These are phyloP conservation scores for Yamadazyma ubonensis DNA, from an alignment of 805 yeast genomes.

Conservation along the genomic window DNA sequence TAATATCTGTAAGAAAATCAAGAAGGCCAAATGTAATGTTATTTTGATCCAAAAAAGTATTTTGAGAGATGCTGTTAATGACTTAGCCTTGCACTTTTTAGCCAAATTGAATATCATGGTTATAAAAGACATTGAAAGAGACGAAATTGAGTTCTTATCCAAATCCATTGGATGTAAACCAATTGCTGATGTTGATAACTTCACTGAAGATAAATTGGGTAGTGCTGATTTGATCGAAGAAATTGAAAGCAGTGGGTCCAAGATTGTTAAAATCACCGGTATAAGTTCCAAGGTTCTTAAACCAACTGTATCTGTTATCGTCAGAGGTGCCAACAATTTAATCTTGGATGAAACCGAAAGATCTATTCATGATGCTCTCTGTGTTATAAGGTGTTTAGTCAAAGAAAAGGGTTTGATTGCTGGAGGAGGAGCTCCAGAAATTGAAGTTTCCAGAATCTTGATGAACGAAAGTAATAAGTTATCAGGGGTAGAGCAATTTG, in stretches of 20 bases:
- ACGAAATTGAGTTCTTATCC: conserved; percentile 87
- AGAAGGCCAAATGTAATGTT: conserved; percentile 95
- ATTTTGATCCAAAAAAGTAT: conserved; percentile 89
- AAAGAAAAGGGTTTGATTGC: conserved; percentile 89
- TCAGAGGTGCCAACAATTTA: conserved; percentile 91
- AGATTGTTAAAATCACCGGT: conserved; percentile 83
- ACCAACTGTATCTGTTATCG: conserved; percentile 82
- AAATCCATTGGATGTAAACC: conserved; percentile 92
- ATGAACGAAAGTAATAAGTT: conserved; percentile 67
- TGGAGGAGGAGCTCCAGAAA: conserved; percentile 99
- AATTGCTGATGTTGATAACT: conserved; percentile 90
- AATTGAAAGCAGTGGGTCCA: conserved; percentile 84
- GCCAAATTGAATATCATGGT: conserved; percentile 92
- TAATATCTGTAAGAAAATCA: conserved; percentile 93
- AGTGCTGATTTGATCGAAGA: conserved; percentile 92
- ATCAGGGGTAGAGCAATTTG: conserved; percentile 85
- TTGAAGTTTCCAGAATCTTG: conserved; percentile 77
- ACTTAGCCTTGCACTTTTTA: conserved; percentile 89
- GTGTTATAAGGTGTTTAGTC: conserved; percentile 87
- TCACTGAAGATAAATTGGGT: conserved; percentile 91
- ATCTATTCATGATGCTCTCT: conserved; percentile 94
- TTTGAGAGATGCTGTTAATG: conserved; percentile 91
- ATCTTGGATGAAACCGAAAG: conserved; percentile 96
- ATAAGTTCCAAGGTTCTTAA: conserved; percentile 51
- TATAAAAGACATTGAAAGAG: conserved; percentile 92